phyloP scores from a whole-genome alignment of 768 basidiomycete species.

The Epithele typhae region DNA sequence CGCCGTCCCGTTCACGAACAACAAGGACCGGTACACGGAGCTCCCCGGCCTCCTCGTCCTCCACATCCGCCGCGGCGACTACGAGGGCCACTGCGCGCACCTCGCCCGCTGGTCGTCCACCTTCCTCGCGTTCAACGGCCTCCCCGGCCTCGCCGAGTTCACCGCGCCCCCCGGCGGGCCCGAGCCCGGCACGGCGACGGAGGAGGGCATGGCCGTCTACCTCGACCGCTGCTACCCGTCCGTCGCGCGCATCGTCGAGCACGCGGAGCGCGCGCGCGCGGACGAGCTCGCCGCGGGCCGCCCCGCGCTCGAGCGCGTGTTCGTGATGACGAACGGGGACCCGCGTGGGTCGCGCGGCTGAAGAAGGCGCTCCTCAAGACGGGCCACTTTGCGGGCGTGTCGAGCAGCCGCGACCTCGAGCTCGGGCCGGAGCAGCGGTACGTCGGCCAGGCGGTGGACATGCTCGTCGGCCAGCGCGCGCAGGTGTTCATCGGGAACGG shows the following conservation, averaged over 20 bases:
- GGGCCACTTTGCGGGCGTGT: conserved; percentile 43
- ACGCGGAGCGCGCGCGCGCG: conserved; percentile 28
- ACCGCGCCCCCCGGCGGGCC: conserved; percentile 15
- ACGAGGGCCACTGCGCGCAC: conserved; percentile 40
- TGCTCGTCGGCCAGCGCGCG: conserved; percentile 61
- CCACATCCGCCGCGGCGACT: conserved; percentile 59
- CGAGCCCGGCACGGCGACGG: conserved; percentile 19
- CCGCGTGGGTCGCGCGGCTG: conserved; percentile 45
- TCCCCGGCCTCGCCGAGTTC: conserved; percentile 48
- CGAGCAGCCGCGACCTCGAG: conserved; percentile 50
- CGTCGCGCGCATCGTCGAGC: conserved; percentile 42
- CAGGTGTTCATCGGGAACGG: conserved; percentile 71
- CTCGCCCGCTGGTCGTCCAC: conserved; percentile 35
- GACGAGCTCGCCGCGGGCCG: conserved; percentile 4
- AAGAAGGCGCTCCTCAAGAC: conserved; percentile 33
- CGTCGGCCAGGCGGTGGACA: conserved; percentile 58
- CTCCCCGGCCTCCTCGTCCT: conserved; percentile 51
- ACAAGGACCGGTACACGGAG: conserved; percentile 18
- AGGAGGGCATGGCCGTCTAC: conserved; percentile 30
- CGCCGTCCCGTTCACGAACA: conserved; percentile 1
- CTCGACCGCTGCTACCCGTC: conserved; percentile 50
- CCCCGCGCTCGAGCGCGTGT: conserved; percentile 41
- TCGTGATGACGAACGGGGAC: conserved; percentile 63
- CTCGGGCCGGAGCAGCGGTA: conserved; percentile 54
- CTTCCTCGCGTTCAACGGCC: conserved; percentile 50